Evolutionary conservation across 257 asterid species (phyloP).

Genomic region (Cinchona pubescens): DNA sequence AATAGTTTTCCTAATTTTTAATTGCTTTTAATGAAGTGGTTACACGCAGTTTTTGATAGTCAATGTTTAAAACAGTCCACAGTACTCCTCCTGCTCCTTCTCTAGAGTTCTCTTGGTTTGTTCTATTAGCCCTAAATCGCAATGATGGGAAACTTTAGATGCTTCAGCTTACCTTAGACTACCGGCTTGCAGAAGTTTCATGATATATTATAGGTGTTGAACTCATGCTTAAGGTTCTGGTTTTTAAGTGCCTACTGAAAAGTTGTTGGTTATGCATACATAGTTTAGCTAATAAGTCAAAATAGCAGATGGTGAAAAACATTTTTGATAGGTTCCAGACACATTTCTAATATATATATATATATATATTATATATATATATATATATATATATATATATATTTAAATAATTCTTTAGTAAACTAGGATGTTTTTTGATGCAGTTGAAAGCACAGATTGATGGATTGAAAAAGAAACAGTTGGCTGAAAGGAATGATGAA

Average conservation of each 20-base stretch:
- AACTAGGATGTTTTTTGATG: background rate
- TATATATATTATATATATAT: too few species aligned
- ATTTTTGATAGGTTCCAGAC: background rate
- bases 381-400: too few species aligned
- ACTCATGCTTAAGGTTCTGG: background rate
- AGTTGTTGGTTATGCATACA: background rate
- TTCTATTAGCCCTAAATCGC: background rate
- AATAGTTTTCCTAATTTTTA: background rate
- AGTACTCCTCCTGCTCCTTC: background rate
- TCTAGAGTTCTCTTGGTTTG: background rate
- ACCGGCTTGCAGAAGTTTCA: background rate
- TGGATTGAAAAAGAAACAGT: constrained; percentile 36
- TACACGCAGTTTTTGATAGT: too few species aligned
- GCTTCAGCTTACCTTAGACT: background rate
- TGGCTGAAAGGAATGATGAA: constrained; percentile 78
- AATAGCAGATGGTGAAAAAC: background rate
- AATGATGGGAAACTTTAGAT: background rate
- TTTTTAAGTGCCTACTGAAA: background rate
- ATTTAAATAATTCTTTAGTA: background rate
- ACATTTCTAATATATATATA: too few species aligned
- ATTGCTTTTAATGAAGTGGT: too few species aligned
- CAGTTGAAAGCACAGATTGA: constrained; percentile 3
- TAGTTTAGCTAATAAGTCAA: background rate
- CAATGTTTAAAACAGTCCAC: background rate
- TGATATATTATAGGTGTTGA: background rate